Conservation (phyloP, 83 land plant species). For the Larix sibirica region DNA sequence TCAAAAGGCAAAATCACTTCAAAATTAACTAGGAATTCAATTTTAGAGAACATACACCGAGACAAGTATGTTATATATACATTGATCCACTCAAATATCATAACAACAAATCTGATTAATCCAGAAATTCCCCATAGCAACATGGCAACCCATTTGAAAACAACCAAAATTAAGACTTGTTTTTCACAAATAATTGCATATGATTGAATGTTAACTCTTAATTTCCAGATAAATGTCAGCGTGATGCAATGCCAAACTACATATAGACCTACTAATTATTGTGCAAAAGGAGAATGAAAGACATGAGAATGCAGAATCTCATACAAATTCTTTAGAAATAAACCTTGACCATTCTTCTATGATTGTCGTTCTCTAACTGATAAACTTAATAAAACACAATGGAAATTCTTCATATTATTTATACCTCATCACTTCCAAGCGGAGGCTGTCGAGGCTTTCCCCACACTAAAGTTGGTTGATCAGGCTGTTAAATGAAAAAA, state of each 20-base stretch:
- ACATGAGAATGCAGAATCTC: background rate
- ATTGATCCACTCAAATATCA: no score
- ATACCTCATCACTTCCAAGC: slow-evolving; percentile 81
- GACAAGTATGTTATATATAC: no score
- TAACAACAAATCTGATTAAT: no score
- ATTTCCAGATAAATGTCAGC: background rate
- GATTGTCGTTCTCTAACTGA: background rate
- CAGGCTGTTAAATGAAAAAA: slow-evolving; percentile 53
- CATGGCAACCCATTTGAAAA: no score
- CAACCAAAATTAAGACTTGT: background rate
- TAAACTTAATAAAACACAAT: background rate
- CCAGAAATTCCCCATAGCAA: no score
- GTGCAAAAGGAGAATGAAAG: background rate
- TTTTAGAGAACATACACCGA: no score
- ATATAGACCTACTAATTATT: background rate
- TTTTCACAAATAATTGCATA: background rate
- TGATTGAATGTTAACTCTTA: background rate
- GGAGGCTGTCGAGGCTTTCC: slow-evolving; percentile 88
- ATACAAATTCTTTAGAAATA: background rate
- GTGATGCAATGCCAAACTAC: background rate
- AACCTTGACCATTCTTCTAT: background rate
- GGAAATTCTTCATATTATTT: background rate
- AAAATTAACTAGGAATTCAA: no score
- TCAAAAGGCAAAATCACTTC: no score
- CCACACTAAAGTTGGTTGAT: slow-evolving; percentile 70